Conservation (phyloP, 2,329 filamentous ascomycete genomes). For the Fusarium drepaniforme region DNA sequence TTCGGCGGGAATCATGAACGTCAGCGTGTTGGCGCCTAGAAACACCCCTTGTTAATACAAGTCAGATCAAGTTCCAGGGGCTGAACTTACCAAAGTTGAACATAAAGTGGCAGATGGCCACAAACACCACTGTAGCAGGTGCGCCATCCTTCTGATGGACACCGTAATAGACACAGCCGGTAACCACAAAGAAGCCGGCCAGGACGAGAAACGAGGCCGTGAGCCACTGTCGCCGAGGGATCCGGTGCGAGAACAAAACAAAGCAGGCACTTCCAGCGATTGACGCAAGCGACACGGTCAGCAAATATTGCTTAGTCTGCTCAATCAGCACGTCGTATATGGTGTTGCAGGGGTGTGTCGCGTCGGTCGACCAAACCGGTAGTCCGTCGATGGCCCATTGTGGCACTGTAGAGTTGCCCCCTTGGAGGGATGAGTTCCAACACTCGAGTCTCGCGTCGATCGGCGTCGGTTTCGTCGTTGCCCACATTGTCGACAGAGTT, state of each 20-base stretch:
- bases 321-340: conserved; percentile 65
- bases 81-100: conserved; percentile 64
- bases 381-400: conserved; percentile 54
- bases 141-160: conserved; percentile 57
- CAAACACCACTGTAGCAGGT: conserved; percentile 61
- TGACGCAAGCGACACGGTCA: conserved; percentile 65
- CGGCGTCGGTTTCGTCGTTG: conserved; percentile 47
- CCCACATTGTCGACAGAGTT: conserved; percentile 54
- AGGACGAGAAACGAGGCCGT: conserved; percentile 62
- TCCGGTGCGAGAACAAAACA: conserved; percentile 60
- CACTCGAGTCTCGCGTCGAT: conserved; percentile 57
- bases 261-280: conserved; percentile 64
- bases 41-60: background rate
- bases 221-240: conserved; percentile 63
- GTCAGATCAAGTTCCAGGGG: background rate
- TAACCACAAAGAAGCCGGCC: conserved; percentile 60
- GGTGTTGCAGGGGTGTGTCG: conserved; percentile 61
- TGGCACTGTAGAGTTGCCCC: conserved; percentile 59
- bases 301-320: conserved; percentile 64
- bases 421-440: conserved; percentile 59
- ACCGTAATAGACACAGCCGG: conserved; percentile 63
- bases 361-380: conserved; percentile 64
- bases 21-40: conserved; percentile 70
- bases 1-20: conserved; percentile 74
- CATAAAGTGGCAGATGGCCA: conserved; percentile 65